Conservation (phyloP, 306 rosid species). For the Lagenaria siceraria region DNA sequence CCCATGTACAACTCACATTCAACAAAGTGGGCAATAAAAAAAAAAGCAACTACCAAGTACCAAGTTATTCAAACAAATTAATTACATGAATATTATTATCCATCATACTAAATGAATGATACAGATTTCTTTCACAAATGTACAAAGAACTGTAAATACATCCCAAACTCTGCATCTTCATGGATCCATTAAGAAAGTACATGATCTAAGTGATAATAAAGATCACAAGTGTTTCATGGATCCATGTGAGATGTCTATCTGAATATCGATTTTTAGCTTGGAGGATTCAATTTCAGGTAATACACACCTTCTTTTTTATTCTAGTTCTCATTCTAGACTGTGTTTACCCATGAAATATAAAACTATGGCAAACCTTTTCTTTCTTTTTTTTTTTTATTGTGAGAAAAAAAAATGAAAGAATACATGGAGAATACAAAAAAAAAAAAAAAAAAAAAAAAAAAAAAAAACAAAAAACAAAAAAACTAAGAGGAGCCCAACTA, state of each 20-base stretch:
- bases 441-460: too few relatives aligned
- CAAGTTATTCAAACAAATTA: background rate
- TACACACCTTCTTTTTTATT: too few relatives aligned
- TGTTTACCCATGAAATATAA: too few relatives aligned
- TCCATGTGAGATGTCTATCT: background rate
- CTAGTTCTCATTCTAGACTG: too few relatives aligned
- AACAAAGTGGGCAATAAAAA: background rate
- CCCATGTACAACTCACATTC: background rate
- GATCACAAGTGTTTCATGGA: too few relatives aligned
- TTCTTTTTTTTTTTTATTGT: too few relatives aligned
- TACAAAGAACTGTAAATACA: background rate
- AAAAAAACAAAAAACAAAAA: too few relatives aligned
- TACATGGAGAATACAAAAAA: too few relatives aligned
- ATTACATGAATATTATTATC: background rate
- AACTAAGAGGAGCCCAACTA: background rate
- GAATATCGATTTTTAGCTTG: too few relatives aligned
- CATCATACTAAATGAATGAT: background rate
- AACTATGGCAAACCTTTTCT: too few relatives aligned
- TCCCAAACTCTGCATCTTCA: background rate
- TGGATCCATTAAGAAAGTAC: background rate
- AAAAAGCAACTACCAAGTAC: background rate
- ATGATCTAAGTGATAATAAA: background rate
- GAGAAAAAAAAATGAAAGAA: too few relatives aligned
- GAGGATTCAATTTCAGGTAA: too few relatives aligned
- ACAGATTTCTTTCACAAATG: background rate